Base-by-base conservation (phyloP, 768 basidiomycete species). In the Baorangia bicolor region DNA sequence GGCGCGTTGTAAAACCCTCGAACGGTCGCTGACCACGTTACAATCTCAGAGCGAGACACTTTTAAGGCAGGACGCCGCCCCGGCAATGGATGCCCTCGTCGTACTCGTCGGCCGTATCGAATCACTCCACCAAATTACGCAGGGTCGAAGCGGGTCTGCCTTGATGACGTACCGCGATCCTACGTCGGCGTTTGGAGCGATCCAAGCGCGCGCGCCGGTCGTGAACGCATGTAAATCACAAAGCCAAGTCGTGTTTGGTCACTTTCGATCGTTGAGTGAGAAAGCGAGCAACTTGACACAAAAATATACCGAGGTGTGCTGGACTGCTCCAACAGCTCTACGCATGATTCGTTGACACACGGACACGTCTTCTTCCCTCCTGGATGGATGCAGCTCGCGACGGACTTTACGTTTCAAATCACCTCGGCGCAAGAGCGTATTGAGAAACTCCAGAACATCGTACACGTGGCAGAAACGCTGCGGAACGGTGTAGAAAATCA, bases 371-470 rank as follows among this genome's bases (percentile, higher is more conserved):
- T n/a, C n/a, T n/a, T 42, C 23, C 34, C 10, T 14, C 2, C 21
- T n/a, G 28, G 31, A 30, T 13, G 33, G n/a, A 4, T 27, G n/a
- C 28, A 60, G 58, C 51, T 60, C 21, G 51, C 51, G 25, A 58
- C 59, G 3, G 56, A 53, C 33, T n/a, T n/a, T n/a, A n/a, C n/a
- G n/a, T n/a, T n/a, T n/a, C n/a, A n/a, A n/a, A n/a, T n/a, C n/a
- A n/a, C 40, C 37, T 1, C 28, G 40, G 51, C 52, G 2, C 51
- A 50, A 25, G 40, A 50, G 18, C 40, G 59, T 10, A 38, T 46
- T 3, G 51, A 43, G 5, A 53, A 33, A 37, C 30, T 60, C 4
- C 28, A 37, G 37, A 23, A 57, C 25, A 49, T 49, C 46, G 8
- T 48, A 7, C 25, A 25, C 13, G 1, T 50, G 1, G 52, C 44